Evolutionary conservation across 2,329 filamentous ascomycete genomes (phyloP).

Genomic region (Paecilomyces variotii): DNA sequence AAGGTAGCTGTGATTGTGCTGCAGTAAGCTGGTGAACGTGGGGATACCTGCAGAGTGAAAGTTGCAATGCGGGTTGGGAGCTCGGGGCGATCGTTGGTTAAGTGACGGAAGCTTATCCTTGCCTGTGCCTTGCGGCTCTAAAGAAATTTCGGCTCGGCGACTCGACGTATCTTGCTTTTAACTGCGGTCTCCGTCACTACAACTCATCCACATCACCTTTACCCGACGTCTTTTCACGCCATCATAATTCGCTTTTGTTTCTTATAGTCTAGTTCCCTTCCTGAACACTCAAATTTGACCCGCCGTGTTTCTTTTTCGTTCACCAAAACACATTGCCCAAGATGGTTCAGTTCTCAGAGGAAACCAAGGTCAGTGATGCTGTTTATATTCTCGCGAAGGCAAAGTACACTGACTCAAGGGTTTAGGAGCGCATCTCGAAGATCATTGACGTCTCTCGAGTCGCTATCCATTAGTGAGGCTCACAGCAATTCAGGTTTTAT

Average conservation of each 20-base stretch:
- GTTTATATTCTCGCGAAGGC: neutral
- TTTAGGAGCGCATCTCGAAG: constrained; percentile 91
- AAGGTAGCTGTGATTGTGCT: neutral
- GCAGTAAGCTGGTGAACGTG: neutral
- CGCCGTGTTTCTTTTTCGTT: neutral
- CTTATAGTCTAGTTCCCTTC: neutral
- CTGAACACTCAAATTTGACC: neutral
- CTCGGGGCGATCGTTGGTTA: neutral
- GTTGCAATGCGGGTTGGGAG: neutral
- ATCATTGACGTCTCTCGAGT: constrained; percentile 91
- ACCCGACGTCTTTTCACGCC: neutral
- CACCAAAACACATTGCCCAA: constrained; percentile 11
- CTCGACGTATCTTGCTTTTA: neutral
- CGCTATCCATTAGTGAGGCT: constrained; percentile 83
- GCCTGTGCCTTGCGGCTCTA: neutral
- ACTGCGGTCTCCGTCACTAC: neutral
- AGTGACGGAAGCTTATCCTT: neutral
- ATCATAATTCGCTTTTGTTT: neutral
- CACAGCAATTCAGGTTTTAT: constrained; percentile 17
- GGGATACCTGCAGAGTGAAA: neutral
- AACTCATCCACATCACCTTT: neutral
- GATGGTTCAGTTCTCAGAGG: constrained; percentile 72
- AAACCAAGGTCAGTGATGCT: constrained; percentile 68
- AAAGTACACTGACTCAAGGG: neutral
- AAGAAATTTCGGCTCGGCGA: neutral